Conservation (phyloP, 805 yeast species). For the Candida piceae region DNA sequence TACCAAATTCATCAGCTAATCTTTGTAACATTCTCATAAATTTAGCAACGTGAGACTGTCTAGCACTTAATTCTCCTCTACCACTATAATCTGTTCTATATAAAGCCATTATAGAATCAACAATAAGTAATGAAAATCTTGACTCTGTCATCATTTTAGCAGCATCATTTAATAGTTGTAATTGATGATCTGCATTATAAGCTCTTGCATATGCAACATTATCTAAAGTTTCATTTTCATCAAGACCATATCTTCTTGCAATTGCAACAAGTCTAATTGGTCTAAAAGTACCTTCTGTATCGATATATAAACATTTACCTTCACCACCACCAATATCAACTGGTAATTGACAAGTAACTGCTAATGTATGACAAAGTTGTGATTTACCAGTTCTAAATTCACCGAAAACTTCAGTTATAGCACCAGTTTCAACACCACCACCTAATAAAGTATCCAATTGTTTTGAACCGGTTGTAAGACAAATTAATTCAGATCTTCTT, state of each 20-base stretch:
- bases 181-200: constrained; percentile 93
- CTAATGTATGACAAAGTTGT: constrained; percentile 92
- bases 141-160: constrained; percentile 96
- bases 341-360: constrained; percentile 95
- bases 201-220: constrained; percentile 98
- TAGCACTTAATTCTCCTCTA: constrained; percentile 90
- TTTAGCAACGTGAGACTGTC: constrained; percentile 92
- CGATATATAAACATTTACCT: constrained; percentile 93
- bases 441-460: constrained; percentile 89
- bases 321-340: constrained; percentile 98
- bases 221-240: constrained; percentile 90
- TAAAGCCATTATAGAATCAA: constrained; percentile 96
- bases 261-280: constrained; percentile 86
- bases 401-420: constrained; percentile 93
- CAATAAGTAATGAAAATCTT: constrained; percentile 81
- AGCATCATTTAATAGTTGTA: constrained; percentile 79
- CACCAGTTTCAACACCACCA: constrained; percentile 97
- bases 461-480: constrained; percentile 93
- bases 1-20: constrained; percentile 95
- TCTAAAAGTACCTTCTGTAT: constrained; percentile 95
- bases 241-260: constrained; percentile 85
- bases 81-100: constrained; percentile 94
- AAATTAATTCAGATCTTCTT: constrained; percentile 83
- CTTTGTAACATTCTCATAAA: constrained; percentile 88
- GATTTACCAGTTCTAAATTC: constrained; percentile 98